Percentiles rank a stretch among this genome's conserved stretches.
These are phyloP conservation scores for Dujonia santamariae DNA, from an alignment of 1,139 yeast species.

Conservation along the genomic window DNA sequence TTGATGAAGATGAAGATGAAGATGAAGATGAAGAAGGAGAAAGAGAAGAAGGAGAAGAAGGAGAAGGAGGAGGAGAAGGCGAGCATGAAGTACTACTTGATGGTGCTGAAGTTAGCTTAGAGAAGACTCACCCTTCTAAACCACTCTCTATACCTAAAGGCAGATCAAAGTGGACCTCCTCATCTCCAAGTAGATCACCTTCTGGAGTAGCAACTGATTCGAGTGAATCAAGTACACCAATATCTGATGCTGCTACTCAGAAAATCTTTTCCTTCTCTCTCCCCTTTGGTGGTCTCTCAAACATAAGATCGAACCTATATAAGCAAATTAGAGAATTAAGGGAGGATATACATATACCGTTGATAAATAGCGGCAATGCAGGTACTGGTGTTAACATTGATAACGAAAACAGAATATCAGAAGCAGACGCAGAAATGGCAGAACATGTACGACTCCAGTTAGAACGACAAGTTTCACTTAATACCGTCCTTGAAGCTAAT, in stretches of 20 bases:
- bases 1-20: conserved; percentile 8
- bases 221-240: background rate
- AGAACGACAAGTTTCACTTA: conserved; percentile 53
- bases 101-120: conserved; percentile 12
- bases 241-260: conserved; percentile 14
- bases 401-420: conserved; percentile 11
- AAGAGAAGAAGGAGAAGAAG: conserved; percentile 2
- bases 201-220: background rate
- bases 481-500: conserved; percentile 60
- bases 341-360: conserved; percentile 21
- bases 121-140: conserved; percentile 44
- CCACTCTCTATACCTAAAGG: conserved; percentile 23
- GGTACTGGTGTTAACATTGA: conserved; percentile 12
- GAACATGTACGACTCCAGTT: conserved; percentile 45
- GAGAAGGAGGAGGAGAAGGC: conserved; percentile 3
- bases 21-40: background rate
- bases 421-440: conserved; percentile 19
- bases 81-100: conserved; percentile 1
- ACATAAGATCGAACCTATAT: conserved; percentile 22
- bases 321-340: conserved; percentile 21
- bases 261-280: conserved; percentile 42
- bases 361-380: no score
- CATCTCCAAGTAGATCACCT: background rate
- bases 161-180: background rate
- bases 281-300: conserved; percentile 35